phyloP scores from a whole-genome alignment of 805 yeast species.

The Ogataea ganodermae region DNA sequence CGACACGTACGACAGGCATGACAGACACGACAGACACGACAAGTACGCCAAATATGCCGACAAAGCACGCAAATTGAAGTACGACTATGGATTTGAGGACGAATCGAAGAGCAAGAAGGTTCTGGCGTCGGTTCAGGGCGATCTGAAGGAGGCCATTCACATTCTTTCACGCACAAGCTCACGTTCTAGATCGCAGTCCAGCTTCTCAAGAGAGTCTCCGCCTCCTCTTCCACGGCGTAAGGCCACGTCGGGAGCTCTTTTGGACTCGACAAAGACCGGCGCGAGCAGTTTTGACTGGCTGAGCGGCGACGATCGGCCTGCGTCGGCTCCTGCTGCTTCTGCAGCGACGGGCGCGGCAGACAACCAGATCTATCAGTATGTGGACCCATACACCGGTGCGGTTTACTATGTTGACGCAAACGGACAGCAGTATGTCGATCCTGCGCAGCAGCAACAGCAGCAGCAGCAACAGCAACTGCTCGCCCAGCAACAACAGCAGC shows the following conservation, averaged over 20 bases:
- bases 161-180: constrained; percentile 47
- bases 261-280: constrained; percentile 36
- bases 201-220: constrained; percentile 33
- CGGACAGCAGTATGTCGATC: constrained; percentile 63
- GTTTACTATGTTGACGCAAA: constrained; percentile 66
- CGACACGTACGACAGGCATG: constrained; percentile 54
- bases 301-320: constrained; percentile 27
- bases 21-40: constrained; percentile 48
- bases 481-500: too few relatives aligned
- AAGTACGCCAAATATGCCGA: constrained; percentile 54
- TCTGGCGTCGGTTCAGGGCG: constrained; percentile 58
- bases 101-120: constrained; percentile 65
- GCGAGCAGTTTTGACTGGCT: constrained; percentile 42
- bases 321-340: constrained; percentile 9
- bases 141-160: constrained; percentile 58
- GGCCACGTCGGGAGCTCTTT: constrained; percentile 32
- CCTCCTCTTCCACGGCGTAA: constrained; percentile 49
- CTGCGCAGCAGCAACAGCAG: constrained; percentile 41
- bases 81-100: constrained; percentile 58
- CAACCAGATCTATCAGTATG: constrained; percentile 60
- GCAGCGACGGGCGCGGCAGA: constrained; percentile 25
- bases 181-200: constrained; percentile 50
- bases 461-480: constrained; percentile 28
- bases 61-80: constrained; percentile 48
- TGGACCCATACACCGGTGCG: constrained; percentile 72